Evolutionary conservation across 2,329 filamentous ascomycete genomes (phyloP), one percentile per base, ranked within the genome.

Genomic region (Colletotrichum trifolii): DNA sequence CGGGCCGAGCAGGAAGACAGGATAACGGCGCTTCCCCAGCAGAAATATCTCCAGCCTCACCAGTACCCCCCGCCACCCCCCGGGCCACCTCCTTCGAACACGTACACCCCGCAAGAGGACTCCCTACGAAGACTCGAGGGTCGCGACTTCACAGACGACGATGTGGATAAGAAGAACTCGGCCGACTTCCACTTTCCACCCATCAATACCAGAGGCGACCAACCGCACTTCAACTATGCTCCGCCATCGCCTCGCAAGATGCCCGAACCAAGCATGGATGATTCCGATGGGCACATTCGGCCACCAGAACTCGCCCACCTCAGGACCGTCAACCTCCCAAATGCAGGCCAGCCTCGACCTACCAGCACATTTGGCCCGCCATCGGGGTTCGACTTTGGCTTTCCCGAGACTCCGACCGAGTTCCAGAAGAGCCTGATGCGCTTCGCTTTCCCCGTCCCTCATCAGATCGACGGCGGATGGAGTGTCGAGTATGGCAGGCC

Each of bases 401-500:
- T 96, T 77, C 91, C 92, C 1, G 87, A 88, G 66, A 94, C 93
- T 34, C 93, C 94, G 8, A 94, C 92, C 1, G 90, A 94, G 71
- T 93, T 96, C 77, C 93, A 96, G 74, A 95, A 94, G 83, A 93
- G 88, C 71, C 81, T 96, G 54, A 95, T 97, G 89, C 91, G 93
- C 13, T 97, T 96, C 74, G 94, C 94, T 1, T 97, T 96, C 75
- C 87, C 94, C 0, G 81, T 88, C 40, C 85, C 86, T 38, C 84
- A 88, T 71, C 84, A 89, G 77, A 89, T 89, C 64, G 87, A 89
- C 69, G 90, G 93, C 69, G 92, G 94, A 59, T 97, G 95, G 93
- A 91, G 87, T 69, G 93, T 96, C 12, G 94, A 97, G 78, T 97
- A 97, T 76, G 94, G 94, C 15, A 88, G 95, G 0, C 95, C 95